Conservation (phyloP, 1,284 basidiomycete species). For the Pascua sp. region DNA sequence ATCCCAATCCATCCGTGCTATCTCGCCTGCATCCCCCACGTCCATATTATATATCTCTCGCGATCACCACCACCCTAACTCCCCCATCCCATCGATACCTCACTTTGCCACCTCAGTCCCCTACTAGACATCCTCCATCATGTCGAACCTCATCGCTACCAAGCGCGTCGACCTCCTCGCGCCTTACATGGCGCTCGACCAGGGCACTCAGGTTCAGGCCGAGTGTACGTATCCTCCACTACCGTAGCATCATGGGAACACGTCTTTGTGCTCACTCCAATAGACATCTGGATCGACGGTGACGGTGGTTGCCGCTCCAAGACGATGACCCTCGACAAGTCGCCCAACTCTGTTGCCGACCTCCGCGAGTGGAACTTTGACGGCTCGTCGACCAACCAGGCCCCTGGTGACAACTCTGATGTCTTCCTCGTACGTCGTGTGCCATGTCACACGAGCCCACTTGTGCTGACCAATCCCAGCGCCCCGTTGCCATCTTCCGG, state of each 20-base stretch:
- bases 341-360: conserved; percentile 44
- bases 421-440: conserved; percentile 68
- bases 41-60: background rate
- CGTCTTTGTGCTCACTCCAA: conserved; percentile 5
- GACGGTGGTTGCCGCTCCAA: conserved; percentile 88
- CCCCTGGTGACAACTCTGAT: conserved; percentile 91
- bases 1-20: background rate
- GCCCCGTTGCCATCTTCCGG: conserved; percentile 95
- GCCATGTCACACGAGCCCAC: background rate
- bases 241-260: background rate
- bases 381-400: conserved; percentile 95
- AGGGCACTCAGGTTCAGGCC: conserved; percentile 84
- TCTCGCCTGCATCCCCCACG: background rate
- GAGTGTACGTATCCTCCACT: conserved; percentile 63
- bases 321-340: conserved; percentile 60
- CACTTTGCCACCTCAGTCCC: conserved; percentile 2
- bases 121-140: conserved; percentile 21
- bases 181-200: conserved; percentile 77
- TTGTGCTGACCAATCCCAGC: conserved; percentile 39
- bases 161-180: conserved; percentile 80
- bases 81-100: background rate
- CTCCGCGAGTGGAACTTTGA: conserved; percentile 97
- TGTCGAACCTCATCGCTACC: conserved; percentile 48
- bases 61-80: conserved; percentile 1
- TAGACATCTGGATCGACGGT: conserved; percentile 94